A percentile compares a stretch with the other conserved stretches of the same genome.
These are phyloP conservation scores for Taiwanofungus camphoratus DNA, from an alignment of 1,284 basidiomycete genomes.

Conservation along the genomic window DNA sequence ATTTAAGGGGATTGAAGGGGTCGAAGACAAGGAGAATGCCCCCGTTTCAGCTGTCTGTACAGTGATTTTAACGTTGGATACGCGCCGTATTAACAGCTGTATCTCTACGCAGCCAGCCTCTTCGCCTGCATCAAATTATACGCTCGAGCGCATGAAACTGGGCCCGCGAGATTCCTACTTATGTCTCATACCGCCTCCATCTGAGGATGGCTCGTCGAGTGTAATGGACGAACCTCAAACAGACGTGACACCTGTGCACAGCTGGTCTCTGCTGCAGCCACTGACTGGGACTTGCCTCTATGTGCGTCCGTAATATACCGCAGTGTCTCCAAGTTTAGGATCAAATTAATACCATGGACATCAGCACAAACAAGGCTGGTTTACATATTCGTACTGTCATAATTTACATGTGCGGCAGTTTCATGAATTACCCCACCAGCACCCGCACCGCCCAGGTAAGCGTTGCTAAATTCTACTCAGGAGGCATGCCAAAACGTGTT, in stretches of 20 bases:
- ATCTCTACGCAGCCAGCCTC: constrained; percentile 22
- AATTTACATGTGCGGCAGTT: constrained; percentile 87
- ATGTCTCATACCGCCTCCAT: constrained; percentile 67
- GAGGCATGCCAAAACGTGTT: constrained; percentile 11
- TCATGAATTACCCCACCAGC: constrained; percentile 57
- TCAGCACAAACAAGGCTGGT: constrained; percentile 86
- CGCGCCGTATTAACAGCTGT: constrained; percentile 9
- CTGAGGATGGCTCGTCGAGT: constrained; percentile 37
- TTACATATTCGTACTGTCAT: constrained; percentile 95
- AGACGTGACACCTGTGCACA: constrained; percentile 60
- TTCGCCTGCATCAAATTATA: constrained; percentile 25
- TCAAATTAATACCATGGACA: constrained; percentile 12
- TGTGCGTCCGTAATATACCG: too few species aligned
- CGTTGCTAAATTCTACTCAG: constrained; percentile 19
- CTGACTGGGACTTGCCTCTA: constrained; percentile 75
- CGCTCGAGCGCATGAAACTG: constrained; percentile 67
- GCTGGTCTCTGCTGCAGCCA: constrained; percentile 76
- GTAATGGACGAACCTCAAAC: constrained; percentile 47
- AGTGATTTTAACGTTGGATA: constrained; percentile 1
- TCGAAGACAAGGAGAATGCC: constrained; percentile 25
- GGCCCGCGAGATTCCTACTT: constrained; percentile 62
- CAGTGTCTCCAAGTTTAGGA: too few species aligned
- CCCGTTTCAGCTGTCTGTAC: constrained; percentile 22
- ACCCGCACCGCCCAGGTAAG: constrained; percentile 61
- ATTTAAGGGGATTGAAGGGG: constrained; percentile 53